phyloP scores from a whole-genome alignment of 2,329 filamentous ascomycete genomes.

The Penicillium griseofulvum region DNA sequence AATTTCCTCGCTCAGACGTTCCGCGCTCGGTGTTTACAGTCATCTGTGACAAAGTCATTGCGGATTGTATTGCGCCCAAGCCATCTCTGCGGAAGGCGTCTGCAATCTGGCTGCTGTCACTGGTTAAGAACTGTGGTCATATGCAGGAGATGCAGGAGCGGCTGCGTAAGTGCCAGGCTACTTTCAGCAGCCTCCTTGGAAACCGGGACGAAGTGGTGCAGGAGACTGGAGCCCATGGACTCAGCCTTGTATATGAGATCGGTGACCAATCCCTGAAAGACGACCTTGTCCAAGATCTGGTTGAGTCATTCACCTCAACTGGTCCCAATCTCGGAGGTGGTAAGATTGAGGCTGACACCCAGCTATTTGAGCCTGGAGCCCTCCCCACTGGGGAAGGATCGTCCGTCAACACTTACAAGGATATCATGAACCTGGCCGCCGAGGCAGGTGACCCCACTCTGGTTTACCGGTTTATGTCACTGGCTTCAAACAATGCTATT shows the following conservation, averaged over 20 bases:
- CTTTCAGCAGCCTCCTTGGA: constrained; percentile 82
- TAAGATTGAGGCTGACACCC: constrained; percentile 85
- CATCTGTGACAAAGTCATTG: constrained; percentile 70
- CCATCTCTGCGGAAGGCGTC: constrained; percentile 87
- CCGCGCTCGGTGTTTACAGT: constrained; percentile 46
- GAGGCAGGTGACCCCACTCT: constrained; percentile 94
- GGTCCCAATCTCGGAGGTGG: constrained; percentile 61
- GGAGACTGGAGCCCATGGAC: constrained; percentile 85
- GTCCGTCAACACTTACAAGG: constrained; percentile 92
- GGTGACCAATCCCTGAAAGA: constrained; percentile 78
- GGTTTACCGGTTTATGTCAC: constrained; percentile 98
- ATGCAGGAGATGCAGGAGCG: constrained; percentile 69
- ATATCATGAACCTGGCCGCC: constrained; percentile 92
- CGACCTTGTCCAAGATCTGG: constrained; percentile 80
- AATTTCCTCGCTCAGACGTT: constrained; percentile 40
- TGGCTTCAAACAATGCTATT: constrained; percentile 91
- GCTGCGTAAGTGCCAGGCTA: constrained; percentile 75
- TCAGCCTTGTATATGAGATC: constrained; percentile 91
- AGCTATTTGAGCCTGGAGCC: constrained; percentile 88
- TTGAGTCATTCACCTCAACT: constrained; percentile 77
- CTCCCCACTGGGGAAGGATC: constrained; percentile 85
- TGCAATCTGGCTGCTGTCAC: constrained; percentile 89
- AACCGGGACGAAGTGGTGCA: constrained; percentile 93
- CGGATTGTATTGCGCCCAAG: constrained; percentile 78
- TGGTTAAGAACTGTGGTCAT: constrained; percentile 87